Percentiles rank a stretch among this genome's conserved stretches.
These are phyloP conservation scores for Alternaria triticina DNA, from an alignment of 2,329 filamentous ascomycete species.

Conservation along the genomic window DNA sequence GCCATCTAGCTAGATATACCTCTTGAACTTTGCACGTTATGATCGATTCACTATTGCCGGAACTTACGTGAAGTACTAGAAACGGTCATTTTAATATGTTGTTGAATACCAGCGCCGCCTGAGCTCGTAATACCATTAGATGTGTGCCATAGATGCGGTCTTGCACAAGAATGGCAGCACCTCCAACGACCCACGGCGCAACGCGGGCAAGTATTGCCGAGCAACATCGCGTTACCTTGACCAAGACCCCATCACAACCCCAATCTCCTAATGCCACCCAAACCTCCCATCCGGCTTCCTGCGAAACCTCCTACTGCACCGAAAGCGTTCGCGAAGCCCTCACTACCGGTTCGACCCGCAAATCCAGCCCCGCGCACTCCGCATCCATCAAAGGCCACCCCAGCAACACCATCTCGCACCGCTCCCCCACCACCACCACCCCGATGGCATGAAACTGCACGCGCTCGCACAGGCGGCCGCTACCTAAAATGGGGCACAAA, in stretches of 20 bases:
- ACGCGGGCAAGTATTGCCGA: constrained; percentile 12
- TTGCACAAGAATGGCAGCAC: neutral
- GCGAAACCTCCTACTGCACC: constrained; percentile 5
- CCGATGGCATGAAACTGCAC: constrained; percentile 9
- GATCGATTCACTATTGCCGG: neutral
- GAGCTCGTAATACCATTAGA: neutral
- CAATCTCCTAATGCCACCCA: constrained; percentile 28
- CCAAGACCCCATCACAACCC: neutral
- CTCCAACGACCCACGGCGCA: neutral
- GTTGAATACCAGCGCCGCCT: neutral
- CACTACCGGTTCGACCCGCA: neutral
- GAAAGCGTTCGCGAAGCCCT: constrained; percentile 4
- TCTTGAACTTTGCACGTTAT: constrained; percentile 17
- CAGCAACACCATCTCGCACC: neutral
- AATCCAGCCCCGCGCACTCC: constrained; percentile 5
- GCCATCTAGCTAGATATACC: constrained; percentile 33
- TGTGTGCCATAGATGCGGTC: neutral
- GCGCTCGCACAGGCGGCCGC: constrained; percentile 14
- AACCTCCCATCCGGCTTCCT: constrained; percentile 28
- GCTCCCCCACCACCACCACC: constrained; percentile 8
- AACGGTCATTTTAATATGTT: neutral
- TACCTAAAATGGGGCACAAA: constrained; percentile 19
- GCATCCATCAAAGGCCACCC: constrained; percentile 1
- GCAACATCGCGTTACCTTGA: neutral
- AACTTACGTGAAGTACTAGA: neutral